A percentile compares a stretch with the other conserved stretches of the same genome.
Evolutionary conservation across 345 rosid genomes (phyloP).

Genomic region (Lumnitzera racemosa): DNA sequence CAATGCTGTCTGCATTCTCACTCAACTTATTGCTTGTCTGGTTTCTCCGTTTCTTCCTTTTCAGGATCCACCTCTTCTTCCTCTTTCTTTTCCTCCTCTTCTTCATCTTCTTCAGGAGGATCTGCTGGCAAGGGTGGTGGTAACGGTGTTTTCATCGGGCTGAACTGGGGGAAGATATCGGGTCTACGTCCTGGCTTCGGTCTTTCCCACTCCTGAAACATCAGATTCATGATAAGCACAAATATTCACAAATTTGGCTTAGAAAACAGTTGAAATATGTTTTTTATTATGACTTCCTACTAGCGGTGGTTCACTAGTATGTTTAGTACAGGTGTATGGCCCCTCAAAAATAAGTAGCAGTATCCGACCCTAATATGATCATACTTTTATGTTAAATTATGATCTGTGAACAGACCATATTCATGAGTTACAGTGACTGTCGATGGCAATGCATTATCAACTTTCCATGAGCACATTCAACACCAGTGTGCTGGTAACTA

Average conservation of each 20-base stretch:
- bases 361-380: too few species aligned
- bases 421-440: too few species aligned
- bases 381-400: too few species aligned
- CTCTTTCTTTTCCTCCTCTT: slow-evolving; percentile 36
- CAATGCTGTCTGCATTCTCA: too few species aligned
- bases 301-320: background rate
- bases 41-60: slow-evolving; percentile 24
- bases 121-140: slow-evolving; percentile 38
- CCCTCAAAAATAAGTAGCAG: too few species aligned
- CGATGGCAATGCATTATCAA: too few species aligned
- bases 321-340: too few species aligned
- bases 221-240: background rate
- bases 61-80: slow-evolving; percentile 33
- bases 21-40: slow-evolving; percentile 12
- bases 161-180: slow-evolving; percentile 37
- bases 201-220: slow-evolving; percentile 35
- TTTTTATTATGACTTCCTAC: background rate
- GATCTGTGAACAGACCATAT: too few species aligned
- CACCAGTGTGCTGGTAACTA: too few species aligned
- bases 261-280: background rate
- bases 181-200: slow-evolving; percentile 43
- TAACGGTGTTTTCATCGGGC: slow-evolving; percentile 39
- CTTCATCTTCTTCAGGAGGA: slow-evolving; percentile 44
- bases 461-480: too few species aligned
- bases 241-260: background rate